A percentile compares a stretch with the other conserved stretches of the same genome.
phyloP scores from a whole-genome alignment of 192 early-diverging fungal genomes.

The Backusella liffmaniae region DNA sequence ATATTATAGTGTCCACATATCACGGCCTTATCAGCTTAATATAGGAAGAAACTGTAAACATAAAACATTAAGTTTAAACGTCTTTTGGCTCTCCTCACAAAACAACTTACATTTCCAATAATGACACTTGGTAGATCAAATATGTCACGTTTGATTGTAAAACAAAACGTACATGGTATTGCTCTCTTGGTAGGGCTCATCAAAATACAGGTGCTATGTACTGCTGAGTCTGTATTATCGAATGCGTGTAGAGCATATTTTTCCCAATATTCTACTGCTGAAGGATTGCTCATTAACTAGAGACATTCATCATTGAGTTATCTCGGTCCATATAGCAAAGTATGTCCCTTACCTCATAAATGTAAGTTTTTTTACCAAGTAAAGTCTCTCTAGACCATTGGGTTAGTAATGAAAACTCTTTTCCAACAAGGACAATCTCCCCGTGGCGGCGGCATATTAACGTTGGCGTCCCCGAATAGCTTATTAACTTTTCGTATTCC shows the following conservation, averaged over 20 bases:
- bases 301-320: background rate
- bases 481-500: slow-evolving; percentile 94
- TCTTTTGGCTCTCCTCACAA: too few species aligned
- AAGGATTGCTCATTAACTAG: slow-evolving; percentile 87
- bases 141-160: slow-evolving; percentile 94
- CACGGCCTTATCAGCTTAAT: slow-evolving; percentile 8
- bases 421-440: slow-evolving; percentile 92
- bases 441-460: slow-evolving; percentile 94
- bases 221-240: slow-evolving; percentile 84
- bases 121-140: slow-evolving; percentile 92
- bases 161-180: slow-evolving; percentile 89
- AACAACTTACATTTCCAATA: slow-evolving; percentile 61
- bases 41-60: slow-evolving; percentile 27
- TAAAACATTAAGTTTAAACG: background rate
- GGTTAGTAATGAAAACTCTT: slow-evolving; percentile 92
- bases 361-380: slow-evolving; percentile 76
- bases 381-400: slow-evolving; percentile 86
- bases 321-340: background rate
- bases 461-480: slow-evolving; percentile 91
- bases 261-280: slow-evolving; percentile 94
- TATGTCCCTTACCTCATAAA: slow-evolving; percentile 61
- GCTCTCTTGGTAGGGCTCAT: slow-evolving; percentile 63
- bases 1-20: too few species aligned
- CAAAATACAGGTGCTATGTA: slow-evolving; percentile 85
- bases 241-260: slow-evolving; percentile 88